Base-by-base conservation (phyloP, 163 green algal species). In the Scenedesmus sp. region DNA sequence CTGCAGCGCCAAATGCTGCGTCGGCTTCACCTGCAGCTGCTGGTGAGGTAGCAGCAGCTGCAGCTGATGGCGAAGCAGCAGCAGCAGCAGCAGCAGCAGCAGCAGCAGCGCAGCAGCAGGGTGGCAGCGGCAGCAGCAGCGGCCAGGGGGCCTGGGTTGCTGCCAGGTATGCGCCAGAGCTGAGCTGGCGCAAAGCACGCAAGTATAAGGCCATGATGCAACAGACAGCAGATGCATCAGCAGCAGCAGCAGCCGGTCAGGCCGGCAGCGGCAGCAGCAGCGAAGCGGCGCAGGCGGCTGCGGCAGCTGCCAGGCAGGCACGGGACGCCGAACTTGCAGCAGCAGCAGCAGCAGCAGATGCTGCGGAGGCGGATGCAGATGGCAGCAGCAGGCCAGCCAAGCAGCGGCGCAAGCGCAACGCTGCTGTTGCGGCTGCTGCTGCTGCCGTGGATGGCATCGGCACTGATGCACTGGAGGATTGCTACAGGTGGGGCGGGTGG, bases 131-230 rank as follows among this genome's bases (percentile, higher is more conserved):
- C 56, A 73, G 18, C 85, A 90, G 64, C 84, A 89, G 84, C 34
- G n/a, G 57, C 12, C 84, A 66, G 20, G 81, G 81, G n/a, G 34
- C 64, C 13, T 81, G 55, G 60, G 84, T 89, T 60, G 60, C 84
- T 82, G 84, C 84, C 15, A 64, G 34, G 20, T 89, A 89, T 66
- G 59, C 59, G 4, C 84, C 84, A 54, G 84, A 89, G 15, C 84
- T 89, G 12, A 81, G 60, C 46, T 89, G 84, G 84, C 10, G 84
- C 12, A 89, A 89, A 34, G 62, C 62, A 3, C 52, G 62, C 3
- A 89, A 81, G 34, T 89, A 89, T 20, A 89, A 89, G 67, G 57
- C 23, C 16, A 74, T 88, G 83, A n/a, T 66, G 46, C 83, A 88
- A 26, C 13, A 57, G 20, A 54, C 81, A 66, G 82, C 82, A 74